phyloP scores from a whole-genome alignment of 306 rosid species.

The Benincasa hispida region DNA sequence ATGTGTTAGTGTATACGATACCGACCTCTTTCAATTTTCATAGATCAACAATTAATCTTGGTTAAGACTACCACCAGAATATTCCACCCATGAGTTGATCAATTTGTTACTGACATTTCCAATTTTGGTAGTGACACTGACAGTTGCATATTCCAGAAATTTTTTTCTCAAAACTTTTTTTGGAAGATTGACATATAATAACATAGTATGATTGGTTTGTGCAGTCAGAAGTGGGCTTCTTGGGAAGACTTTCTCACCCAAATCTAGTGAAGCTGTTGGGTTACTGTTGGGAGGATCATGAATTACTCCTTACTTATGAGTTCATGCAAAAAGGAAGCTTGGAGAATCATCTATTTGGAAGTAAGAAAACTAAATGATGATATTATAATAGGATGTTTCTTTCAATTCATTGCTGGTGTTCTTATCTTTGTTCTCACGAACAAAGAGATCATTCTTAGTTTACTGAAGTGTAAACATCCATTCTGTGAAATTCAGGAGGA shows the following conservation, averaged over 20 bases:
- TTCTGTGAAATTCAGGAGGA: slow-evolving; percentile 43
- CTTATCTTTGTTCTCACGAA: not conserved
- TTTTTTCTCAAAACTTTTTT: not conserved
- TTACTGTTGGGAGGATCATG: slow-evolving; percentile 70
- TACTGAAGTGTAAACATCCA: not conserved
- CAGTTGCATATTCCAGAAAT: not conserved
- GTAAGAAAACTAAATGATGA: slow-evolving; percentile 28
- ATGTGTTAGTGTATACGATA: not conserved
- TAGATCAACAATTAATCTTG: not conserved
- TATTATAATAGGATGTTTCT: not conserved
- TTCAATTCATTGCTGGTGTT: not conserved
- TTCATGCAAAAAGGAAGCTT: slow-evolving; percentile 93
- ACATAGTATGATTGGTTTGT: slow-evolving; percentile 9
- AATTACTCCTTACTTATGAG: slow-evolving; percentile 74
- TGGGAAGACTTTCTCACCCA: slow-evolving; percentile 84
- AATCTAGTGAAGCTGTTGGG: slow-evolving; percentile 85
- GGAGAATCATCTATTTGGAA: slow-evolving; percentile 92
- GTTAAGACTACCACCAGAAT: not conserved
- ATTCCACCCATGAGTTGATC: not conserved
- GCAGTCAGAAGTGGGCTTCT: slow-evolving; percentile 86
- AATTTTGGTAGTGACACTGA: not conserved
- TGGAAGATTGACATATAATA: not conserved
- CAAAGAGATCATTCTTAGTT: not conserved
- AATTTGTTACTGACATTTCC: not conserved
- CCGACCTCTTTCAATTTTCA: not conserved